Evolutionary conservation across 106 monocot genomes (phyloP).

Genomic region (Acorus calamus): DNA sequence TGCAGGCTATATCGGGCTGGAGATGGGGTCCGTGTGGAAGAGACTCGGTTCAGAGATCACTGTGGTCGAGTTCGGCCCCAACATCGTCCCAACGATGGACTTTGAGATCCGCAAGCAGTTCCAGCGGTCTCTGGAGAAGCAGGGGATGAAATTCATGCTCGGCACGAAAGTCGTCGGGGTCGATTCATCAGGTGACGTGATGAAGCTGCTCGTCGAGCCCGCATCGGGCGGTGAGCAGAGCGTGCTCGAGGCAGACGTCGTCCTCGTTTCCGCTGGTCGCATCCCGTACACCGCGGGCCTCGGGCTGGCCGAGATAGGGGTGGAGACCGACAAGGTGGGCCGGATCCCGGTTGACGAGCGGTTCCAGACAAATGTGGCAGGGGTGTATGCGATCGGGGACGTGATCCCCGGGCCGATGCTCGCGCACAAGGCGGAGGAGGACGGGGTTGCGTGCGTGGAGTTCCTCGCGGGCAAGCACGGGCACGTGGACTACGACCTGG

Average conservation of each 20-base stretch:
- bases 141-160: slow-evolving; percentile 94
- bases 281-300: slow-evolving; percentile 57
- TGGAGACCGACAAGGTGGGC: slow-evolving; percentile 69
- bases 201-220: slow-evolving; percentile 70
- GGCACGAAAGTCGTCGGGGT: slow-evolving; percentile 85
- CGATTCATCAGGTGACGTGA: slow-evolving; percentile 66
- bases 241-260: slow-evolving; percentile 79
- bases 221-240: slow-evolving; percentile 71
- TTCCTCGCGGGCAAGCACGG: slow-evolving; percentile 80
- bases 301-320: slow-evolving; percentile 60
- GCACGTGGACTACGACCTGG: slow-evolving; percentile 84
- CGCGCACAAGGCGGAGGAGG: slow-evolving; percentile 96
- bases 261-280: slow-evolving; percentile 81
- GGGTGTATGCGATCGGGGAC: slow-evolving; percentile 89
- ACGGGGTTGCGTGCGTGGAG: slow-evolving; percentile 90
- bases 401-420: slow-evolving; percentile 94
- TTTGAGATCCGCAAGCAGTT: slow-evolving; percentile 77
- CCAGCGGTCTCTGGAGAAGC: slow-evolving; percentile 84
- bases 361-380: slow-evolving; percentile 52
- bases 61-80: slow-evolving; percentile 88
- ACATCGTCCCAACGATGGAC: slow-evolving; percentile 92
- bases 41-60: slow-evolving; percentile 88
- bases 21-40: slow-evolving; percentile 96
- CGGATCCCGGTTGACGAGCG: slow-evolving; percentile 67
- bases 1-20: slow-evolving; percentile 87